Evolutionary conservation across 345 rosid species (phyloP), one percentile per base, ranked within the genome.

Genomic region (Murraya koenigii): DNA sequence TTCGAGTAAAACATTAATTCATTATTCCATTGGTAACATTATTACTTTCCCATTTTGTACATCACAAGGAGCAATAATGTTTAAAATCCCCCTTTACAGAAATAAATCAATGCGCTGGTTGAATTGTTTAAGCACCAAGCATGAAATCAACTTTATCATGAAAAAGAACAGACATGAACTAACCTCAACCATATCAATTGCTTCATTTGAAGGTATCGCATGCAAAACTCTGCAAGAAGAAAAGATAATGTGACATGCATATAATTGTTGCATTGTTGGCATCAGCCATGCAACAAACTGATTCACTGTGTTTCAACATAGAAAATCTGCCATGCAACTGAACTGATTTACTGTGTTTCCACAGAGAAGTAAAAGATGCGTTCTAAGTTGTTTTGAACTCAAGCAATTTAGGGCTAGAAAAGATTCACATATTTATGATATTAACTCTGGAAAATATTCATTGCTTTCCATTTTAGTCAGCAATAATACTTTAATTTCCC

Each of bases 181-280:
- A 74, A 92, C 93, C 93, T 92, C 97, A 35, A 92, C 97, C 25
- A 89, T 89, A 79, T 90, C 93, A 65, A 92, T 89, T 23, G 93
- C 97, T 89, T 96, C 99, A 35, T 89, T 93, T 39, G 98, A 84
- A 62, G 99, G 98, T 82, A 96, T 94, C 25, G 97, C 80, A 77
- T 88, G 94, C 36, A 91, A 87, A 66, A 92, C 98, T 83, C 99
- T 96, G 94, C 83, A 84, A 78, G 49, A 60, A 60, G 22, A 75
- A 79, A 76, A 38, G 32, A 38, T 49, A 82, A 52, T 26, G 15
- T 32, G 41, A 59, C 58, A 55, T 13, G 33, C 26, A 32, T 71
- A 23, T 1, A 6, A 33, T 73, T 49, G 63, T 75, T 70, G 39
- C 64, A 64, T 9, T n/a, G 70, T 41, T 6, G 8, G 56, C 52